A percentile compares a stretch with the other conserved stretches of the same genome.
Conservation (phyloP, 1,284 basidiomycete genomes). For the Cryptococcus sp. region DNA sequence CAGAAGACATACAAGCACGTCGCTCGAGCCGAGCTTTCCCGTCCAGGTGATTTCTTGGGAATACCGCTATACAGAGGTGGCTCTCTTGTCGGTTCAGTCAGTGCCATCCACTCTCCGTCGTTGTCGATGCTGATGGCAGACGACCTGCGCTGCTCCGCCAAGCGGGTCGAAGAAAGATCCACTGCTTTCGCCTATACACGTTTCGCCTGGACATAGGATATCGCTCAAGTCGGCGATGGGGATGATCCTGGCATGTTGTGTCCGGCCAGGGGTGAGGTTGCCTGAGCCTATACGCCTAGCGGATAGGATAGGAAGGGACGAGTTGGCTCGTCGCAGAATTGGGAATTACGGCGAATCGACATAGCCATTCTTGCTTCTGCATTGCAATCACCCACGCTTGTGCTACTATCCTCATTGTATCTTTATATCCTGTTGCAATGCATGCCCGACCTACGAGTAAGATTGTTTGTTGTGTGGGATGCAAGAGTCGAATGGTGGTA, state of each 20-base stretch:
- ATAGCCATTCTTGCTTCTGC: no score
- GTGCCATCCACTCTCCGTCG: neutral
- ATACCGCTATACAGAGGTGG: conserved; percentile 1
- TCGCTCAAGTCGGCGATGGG: neutral
- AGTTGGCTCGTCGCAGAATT: neutral
- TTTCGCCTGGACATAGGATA: neutral
- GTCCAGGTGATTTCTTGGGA: neutral
- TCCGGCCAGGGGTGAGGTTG: neutral
- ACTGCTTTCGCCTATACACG: neutral
- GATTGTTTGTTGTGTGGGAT: no score
- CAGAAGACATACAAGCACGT: neutral
- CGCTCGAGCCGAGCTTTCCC: neutral
- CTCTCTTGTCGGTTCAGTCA: conserved; percentile 1
- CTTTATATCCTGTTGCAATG: no score
- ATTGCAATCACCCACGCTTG: no score
- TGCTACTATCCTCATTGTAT: no score
- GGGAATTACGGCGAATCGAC: no score
- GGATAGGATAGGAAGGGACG: neutral
- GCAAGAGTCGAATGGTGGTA: no score
- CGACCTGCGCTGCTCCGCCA: neutral
- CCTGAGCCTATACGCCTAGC: conserved; percentile 1
- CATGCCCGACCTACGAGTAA: no score
- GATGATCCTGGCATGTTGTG: conserved; percentile 1
- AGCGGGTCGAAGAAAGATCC: neutral
- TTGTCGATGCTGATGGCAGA: no score